Conservation (phyloP, 257 asterid species). For the Fraxinus americana region DNA sequence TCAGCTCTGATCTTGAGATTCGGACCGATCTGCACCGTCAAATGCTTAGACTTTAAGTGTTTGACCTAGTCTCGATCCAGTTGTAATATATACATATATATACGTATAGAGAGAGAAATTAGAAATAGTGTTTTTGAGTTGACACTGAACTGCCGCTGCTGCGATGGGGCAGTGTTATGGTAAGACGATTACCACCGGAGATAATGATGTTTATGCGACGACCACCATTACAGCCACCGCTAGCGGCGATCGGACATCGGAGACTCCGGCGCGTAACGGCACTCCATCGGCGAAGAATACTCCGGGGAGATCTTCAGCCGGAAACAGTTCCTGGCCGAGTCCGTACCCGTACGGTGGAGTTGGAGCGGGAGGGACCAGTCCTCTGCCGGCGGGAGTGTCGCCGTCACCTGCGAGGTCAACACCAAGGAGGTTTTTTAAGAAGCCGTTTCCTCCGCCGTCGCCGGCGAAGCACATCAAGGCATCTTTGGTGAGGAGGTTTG, state of each 20-base stretch:
- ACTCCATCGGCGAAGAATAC: conserved; percentile 55
- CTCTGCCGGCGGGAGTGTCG: conserved; percentile 58
- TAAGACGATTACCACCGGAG: conserved; percentile 73
- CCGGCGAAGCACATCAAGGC: conserved; percentile 98
- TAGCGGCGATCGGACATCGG: conserved; percentile 37
- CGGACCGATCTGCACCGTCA: no score
- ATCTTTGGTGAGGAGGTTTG: conserved; percentile 68
- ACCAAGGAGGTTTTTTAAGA: conserved; percentile 76
- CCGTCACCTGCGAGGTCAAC: conserved; percentile 94
- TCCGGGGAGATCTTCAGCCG: conserved; percentile 72
- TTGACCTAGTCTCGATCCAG: conserved; percentile 18
- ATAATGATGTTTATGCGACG: conserved; percentile 41
- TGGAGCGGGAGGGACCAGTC: conserved; percentile 34
- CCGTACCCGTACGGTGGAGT: conserved; percentile 66
- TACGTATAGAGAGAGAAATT: neutral
- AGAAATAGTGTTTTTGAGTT: conserved; percentile 26
- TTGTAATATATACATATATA: neutral
- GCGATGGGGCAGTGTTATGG: conserved; percentile 87
- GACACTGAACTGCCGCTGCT: conserved; percentile 37
- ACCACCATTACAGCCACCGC: conserved; percentile 27
- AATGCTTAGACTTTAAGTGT: conserved; percentile 11
- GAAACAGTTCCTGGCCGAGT: conserved; percentile 80
- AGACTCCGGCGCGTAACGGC: conserved; percentile 40
- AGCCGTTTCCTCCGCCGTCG: conserved; percentile 93
- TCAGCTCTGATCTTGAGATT: conserved; percentile 4